phyloP scores from a whole-genome alignment of 345 rosid species.

The Gossypium arboreum region DNA sequence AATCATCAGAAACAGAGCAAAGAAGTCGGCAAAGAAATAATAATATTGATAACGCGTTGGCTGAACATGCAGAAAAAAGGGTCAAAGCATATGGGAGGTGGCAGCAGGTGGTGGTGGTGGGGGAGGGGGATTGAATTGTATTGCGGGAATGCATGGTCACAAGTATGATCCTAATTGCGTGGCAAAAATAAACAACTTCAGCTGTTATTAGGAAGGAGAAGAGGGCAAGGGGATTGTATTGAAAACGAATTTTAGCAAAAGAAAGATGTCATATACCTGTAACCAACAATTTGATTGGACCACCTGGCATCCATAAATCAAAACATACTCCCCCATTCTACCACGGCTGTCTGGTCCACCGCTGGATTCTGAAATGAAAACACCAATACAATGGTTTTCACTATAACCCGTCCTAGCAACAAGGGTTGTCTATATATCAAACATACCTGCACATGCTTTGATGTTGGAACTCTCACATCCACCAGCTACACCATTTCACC shows the following conservation, averaged over 20 bases:
- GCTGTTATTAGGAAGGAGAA: slow-evolving; percentile 12
- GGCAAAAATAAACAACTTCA: slow-evolving; percentile 28
- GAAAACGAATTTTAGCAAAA: slow-evolving; percentile 11
- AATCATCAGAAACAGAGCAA: slow-evolving; percentile 5
- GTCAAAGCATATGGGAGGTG: background rate
- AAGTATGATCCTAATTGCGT: slow-evolving; percentile 31
- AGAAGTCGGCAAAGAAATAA: slow-evolving; percentile 27
- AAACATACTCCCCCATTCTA: slow-evolving; percentile 26
- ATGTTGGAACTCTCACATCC: slow-evolving; percentile 62
- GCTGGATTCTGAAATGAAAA: slow-evolving; percentile 53
- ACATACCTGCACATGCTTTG: slow-evolving; percentile 50
- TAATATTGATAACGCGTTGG: background rate
- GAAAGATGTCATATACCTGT: slow-evolving; percentile 5
- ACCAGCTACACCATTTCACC: slow-evolving; percentile 30
- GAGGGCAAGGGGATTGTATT: background rate
- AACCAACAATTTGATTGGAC: slow-evolving; percentile 35
- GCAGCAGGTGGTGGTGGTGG: background rate
- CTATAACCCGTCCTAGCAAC: slow-evolving; percentile 46
- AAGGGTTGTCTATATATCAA: slow-evolving; percentile 39
- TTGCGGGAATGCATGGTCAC: slow-evolving; percentile 34
- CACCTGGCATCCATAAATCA: slow-evolving; percentile 47
- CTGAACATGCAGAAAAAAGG: background rate
- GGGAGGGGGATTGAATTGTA: slow-evolving; percentile 14
- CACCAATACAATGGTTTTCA: slow-evolving; percentile 37
- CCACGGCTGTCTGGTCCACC: slow-evolving; percentile 45